Base-by-base conservation (phyloP, 345 rosid genomes). In the Carallia pectinifolia region DNA sequence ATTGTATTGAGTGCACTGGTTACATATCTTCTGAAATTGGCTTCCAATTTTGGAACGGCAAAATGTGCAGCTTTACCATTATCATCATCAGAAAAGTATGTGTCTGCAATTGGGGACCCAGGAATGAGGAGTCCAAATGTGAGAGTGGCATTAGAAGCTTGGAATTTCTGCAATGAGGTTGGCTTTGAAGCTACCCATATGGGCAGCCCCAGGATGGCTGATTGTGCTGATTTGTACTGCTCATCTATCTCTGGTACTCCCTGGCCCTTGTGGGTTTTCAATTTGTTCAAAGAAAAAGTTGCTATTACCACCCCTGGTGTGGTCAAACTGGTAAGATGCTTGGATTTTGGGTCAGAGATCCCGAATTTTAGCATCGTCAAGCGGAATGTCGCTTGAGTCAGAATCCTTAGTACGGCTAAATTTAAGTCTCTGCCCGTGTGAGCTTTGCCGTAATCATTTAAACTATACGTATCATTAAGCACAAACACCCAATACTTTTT, bases 161-260 rank as follows among this genome's bases (percentile, higher is more conserved):
- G 77, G 77, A 74, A 74, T 63, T 74, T 68, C 68, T 74, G 77
- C 60, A 74, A 74, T 62, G 77, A 74, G 67, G 77, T 74, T 74
- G 77, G 77, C 4, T 62, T 31, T 62, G 68, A 74, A 62, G 68
- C 77, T 74, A 72, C 77, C 7, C 13, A 68, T 0, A 74, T 74
- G 77, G 72, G 72, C 12, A 74, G 77, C 33, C 77, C 77, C 31
- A 74, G 77, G 52, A 2, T 62, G 58, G 77, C 77, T 74, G 77
- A 74, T 61, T 74, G 77, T 68, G 61, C 73, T 47, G 84, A 88
- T 77, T 77, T 85, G 66, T 47, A 38, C 76, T 86, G 88, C 34
- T 23, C 60, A 27, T 27, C 17, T 56, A 8, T 27, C 60, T 4
- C 60, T 27, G 60, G 60, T 44, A 44, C 17, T 3, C 50, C 8